phyloP scores from a whole-genome alignment of 306 rosid species.

The Cucumis melo region DNA sequence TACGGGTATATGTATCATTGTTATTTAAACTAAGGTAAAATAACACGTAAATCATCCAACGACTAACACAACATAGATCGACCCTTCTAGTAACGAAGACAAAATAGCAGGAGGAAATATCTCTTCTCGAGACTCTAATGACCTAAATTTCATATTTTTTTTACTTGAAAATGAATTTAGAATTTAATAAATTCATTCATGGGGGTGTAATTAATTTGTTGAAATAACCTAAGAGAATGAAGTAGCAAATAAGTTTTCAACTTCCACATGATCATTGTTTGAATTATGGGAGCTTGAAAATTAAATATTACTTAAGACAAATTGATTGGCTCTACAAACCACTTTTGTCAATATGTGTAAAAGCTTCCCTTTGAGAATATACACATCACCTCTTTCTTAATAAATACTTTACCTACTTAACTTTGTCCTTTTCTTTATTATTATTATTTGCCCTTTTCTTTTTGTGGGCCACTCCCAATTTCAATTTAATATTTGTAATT shows the following conservation, averaged over 20 bases:
- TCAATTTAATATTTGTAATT: background rate
- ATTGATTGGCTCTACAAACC: background rate
- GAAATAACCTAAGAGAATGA: background rate
- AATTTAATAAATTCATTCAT: too few relatives aligned
- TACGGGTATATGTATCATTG: too few relatives aligned
- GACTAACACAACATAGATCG: too few relatives aligned
- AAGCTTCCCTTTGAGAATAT: background rate
- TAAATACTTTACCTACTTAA: background rate
- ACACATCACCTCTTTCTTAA: background rate
- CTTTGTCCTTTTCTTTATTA: background rate
- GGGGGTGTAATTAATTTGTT: background rate
- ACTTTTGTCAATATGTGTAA: conserved; percentile 2
- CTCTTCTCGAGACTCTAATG: too few relatives aligned
- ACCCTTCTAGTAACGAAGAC: too few relatives aligned
- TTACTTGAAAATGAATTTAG: too few relatives aligned
- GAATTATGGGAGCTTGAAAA: background rate
- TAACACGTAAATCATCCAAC: too few relatives aligned
- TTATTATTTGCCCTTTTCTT: background rate
- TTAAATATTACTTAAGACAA: background rate
- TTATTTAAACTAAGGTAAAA: too few relatives aligned
- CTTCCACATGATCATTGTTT: background rate
- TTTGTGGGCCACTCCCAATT: background rate
- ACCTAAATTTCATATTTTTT: too few relatives aligned
- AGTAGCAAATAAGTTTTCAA: conserved; percentile 5
- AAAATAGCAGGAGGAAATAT: too few relatives aligned